Base-by-base conservation (phyloP, 2,329 filamentous ascomycete genomes). In the Didymella pinodella region DNA sequence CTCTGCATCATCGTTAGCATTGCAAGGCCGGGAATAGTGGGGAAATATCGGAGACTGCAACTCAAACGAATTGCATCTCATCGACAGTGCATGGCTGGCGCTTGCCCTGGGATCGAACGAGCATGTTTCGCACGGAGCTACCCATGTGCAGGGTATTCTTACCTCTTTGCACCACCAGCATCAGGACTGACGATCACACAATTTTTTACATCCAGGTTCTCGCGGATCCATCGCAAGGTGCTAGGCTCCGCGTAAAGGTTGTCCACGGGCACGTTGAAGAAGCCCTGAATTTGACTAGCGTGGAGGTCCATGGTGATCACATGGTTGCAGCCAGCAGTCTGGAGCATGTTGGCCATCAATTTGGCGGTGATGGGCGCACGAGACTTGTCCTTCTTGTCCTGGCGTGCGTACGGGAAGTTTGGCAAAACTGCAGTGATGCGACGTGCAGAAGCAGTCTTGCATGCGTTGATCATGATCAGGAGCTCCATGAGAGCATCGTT, bases 401-500 rank as follows among this genome's bases (percentile, higher is more conserved):
- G 94, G 48, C 94, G 88, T 14, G 94, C 93, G 75, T 98, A 98
- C 28, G 93, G 93, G 80, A 97, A 98, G 80, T 96, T 97, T 67
- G 94, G 94, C 50, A 97, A 91, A 65, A 97, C 92, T 64, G 93
- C 94, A 22, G 94, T 97, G 80, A 98, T 97, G 65, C 94, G 91
- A 65, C 93, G 88, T 12, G 94, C 94, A 34, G 88, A 91, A 41
- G 90, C 90, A 25, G 89, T 91, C 77, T 91, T 90, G 84, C 94
- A 97, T 64, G 94, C 94, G 75, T 96, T 96, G 79, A 97, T 96
- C 89, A 97, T 97, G 80, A 98, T 97, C 67, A 98, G 86, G 36
- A 98, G 86, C 80, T 99, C 94, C 94, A 99, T 98, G 60, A 99
- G 86, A 48, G 93, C 93, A 77, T 98, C 94, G 80, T 99, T 99